These are phyloP conservation scores for Sphaceloma murrayae DNA, from an alignment of 2,329 filamentous ascomycete genomes.

Conservation along the genomic window DNA sequence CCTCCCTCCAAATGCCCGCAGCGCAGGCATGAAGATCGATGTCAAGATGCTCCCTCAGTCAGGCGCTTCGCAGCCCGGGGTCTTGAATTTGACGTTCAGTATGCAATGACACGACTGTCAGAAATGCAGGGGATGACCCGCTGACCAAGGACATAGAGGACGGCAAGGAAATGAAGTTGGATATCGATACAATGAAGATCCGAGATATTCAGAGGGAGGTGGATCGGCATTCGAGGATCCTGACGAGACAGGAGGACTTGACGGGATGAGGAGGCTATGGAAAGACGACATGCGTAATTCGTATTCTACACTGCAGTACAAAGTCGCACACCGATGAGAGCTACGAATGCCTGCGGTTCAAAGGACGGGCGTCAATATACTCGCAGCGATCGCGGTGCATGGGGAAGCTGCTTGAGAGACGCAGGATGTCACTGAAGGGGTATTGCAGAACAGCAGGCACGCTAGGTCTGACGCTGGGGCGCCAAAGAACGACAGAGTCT, in stretches of 20 bases:
- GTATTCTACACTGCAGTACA: too few species aligned
- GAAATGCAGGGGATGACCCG: neutral
- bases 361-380: too few species aligned
- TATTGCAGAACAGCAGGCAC: too few species aligned
- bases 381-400: neutral
- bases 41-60: conserved; percentile 62
- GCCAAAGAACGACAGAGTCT: too few species aligned
- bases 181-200: conserved; percentile 72
- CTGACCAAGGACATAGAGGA: conserved; percentile 55
- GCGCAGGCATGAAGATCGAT: conserved; percentile 63
- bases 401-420: neutral
- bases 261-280: conserved; percentile 31
- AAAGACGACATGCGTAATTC: too few species aligned
- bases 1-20: conserved; percentile 69
- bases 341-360: too few species aligned
- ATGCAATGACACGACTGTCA: conserved; percentile 26
- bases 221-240: conserved; percentile 72
- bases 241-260: conserved; percentile 78
- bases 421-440: too few species aligned
- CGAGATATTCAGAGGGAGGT: conserved; percentile 81
- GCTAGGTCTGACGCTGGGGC: too few species aligned
- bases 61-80: conserved; percentile 56
- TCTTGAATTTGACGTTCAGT: conserved; percentile 80
- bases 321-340: too few species aligned
- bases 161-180: conserved; percentile 78